Evolutionary conservation across 495 filamentous ascomycete species (phyloP), one percentile per base, ranked within the genome.

Genomic region (Aspergillus steynii): DNA sequence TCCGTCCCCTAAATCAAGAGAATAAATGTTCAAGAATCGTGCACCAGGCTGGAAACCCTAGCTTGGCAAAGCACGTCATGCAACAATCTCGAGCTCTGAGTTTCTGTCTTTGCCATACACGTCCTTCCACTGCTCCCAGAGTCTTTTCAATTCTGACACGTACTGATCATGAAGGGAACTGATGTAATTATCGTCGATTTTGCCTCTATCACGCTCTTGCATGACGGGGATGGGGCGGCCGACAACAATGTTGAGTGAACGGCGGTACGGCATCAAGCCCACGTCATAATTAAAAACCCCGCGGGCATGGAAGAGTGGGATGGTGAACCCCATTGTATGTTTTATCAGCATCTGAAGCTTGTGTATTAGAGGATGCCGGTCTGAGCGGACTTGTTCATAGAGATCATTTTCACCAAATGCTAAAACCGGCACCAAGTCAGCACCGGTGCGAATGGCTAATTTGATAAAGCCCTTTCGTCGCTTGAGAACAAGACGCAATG

Each of bases 241-340:
- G 6, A 96, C 90, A 7, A 99, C 93, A 37, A 96, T 83, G 68
- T 98, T 94, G 47, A 99, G 65, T 15, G 92, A 88, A 42, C 87
- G 78, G 37, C 96, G 84, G 74, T 98, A 98, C 6, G 95, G 95
- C 90, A 98, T 90, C 56, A 98, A 69, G 0, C 95, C 95, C 1
- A 97, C 90, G 71, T 99, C 95, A 63, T 99, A 98, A 68, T 99
- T 99, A 74, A 98, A 97, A 8, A 98, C 88, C 1, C 95, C 95
- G 15, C 92, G 72, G 2, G 93, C 93, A 75, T 96, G 93, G 59
- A 97, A 87, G 31, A 97, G 75, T 3, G 95, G 95, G 3, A 98
- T 80, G 0, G 95, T 98, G 67, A 97, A 99, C n/a, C 95, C 95
- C 73, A 95, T 80, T 1, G 88, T 77, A 59, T 86, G 87, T 77